Percentiles rank a stretch among this genome's conserved stretches.
Conservation (phyloP, 2,329 filamentous ascomycete genomes). For the Coniochaeta ligniaria region DNA sequence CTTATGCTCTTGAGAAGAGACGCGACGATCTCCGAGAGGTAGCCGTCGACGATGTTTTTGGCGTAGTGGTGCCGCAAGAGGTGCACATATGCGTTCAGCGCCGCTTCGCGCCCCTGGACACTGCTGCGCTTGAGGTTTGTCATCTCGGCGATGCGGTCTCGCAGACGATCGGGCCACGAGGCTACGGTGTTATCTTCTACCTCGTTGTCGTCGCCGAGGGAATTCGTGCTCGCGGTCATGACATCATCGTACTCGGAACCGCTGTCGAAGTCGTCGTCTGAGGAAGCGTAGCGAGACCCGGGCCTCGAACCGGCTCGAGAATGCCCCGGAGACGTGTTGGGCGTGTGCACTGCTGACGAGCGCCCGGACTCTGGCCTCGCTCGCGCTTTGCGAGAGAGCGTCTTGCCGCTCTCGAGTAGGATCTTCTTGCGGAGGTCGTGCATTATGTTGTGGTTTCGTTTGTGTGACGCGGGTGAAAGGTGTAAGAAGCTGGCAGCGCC, state of each 20-base stretch:
- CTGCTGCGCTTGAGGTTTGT: conserved; percentile 71
- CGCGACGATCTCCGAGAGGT: conserved; percentile 53
- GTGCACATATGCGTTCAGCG: conserved; percentile 53
- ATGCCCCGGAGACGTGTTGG: conserved; percentile 48
- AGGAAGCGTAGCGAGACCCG: conserved; percentile 48
- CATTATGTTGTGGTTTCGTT: conserved; percentile 33
- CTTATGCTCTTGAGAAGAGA: conserved; percentile 66
- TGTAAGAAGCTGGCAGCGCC: background rate
- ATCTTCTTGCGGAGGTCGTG: conserved; percentile 61
- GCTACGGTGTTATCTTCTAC: conserved; percentile 45
- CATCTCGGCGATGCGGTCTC: conserved; percentile 63
- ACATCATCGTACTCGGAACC: conserved; percentile 43
- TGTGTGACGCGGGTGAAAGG: background rate
- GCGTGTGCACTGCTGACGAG: conserved; percentile 50
- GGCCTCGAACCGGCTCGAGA: conserved; percentile 47
- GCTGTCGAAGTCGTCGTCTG: conserved; percentile 49
- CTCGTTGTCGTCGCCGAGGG: conserved; percentile 51
- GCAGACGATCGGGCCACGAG: conserved; percentile 56
- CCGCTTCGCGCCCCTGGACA: conserved; percentile 60
- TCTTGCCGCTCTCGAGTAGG: conserved; percentile 64
- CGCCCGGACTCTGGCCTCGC: conserved; percentile 48
- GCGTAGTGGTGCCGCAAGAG: conserved; percentile 63
- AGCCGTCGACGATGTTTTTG: conserved; percentile 51
- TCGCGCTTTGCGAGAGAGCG: conserved; percentile 60
- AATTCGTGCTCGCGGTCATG: conserved; percentile 35